Base-by-base conservation (phyloP, 1,284 basidiomycete species). In the Cutaneotrichosporon mucoides region DNA sequence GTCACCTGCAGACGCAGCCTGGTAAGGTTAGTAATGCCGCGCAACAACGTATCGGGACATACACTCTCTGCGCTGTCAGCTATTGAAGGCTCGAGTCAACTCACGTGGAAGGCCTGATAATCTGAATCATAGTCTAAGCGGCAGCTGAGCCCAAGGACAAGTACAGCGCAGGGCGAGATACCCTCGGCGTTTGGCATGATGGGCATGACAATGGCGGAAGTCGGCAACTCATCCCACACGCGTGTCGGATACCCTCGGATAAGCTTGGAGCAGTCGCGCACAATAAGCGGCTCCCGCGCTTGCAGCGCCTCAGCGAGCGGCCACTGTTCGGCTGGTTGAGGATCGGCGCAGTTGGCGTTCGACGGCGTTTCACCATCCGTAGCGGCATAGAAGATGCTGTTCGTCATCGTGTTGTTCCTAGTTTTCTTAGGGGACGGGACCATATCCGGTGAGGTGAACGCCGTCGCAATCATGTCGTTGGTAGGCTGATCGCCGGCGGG, bases 101-200 rank as follows among this genome's bases (percentile, higher is more conserved):
- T 64, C 57, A 73, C 72, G 34, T 73, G 67, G 59, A 75, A 78
- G 8, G 72, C 63, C 61, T 73, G 67, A 65, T 80, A 73, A 51
- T 73, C 71, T 1, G 72, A 68, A 53, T 79, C 75, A 57, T 73
- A 78, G 2, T 73, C 70, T 49, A 75, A 55, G 37, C 74, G 57
- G 2, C 74, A 64, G 61, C 73, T 78, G 38, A 79, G 60, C 6
- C 79, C 79, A 1, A 81, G 61, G 15, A 81, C 71, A 8, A 79
- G 58, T 0, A 80, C 69, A 0, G 73, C 69, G n/a, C 56, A 62
- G 0, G 78, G 75, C 0, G 75, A 48, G 2, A 62, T 70, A n/a
- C 71, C 71, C 5, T 72, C 73, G 3, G 68, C 65, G 43, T 76
- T 76, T 51, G 70, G 71, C 8, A 65, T 61, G 46, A 80, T 71